phyloP scores from a whole-genome alignment of 2,329 filamentous ascomycete genomes.

The Calonectria multiphialidica region DNA sequence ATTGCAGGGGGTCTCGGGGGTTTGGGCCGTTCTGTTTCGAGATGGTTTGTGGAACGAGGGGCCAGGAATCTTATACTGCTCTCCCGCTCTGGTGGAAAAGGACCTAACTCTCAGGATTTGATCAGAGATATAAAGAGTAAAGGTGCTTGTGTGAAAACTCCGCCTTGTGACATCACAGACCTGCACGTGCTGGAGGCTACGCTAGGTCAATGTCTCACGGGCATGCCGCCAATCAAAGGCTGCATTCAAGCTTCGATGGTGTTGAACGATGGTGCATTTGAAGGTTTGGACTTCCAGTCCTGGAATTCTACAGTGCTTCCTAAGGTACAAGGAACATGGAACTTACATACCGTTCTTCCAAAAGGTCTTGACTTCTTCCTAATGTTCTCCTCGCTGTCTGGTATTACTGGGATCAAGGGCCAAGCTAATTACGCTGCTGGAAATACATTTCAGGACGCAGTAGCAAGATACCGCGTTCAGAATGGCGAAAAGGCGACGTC shows the following conservation, averaged over 20 bases:
- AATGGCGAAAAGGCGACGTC: too few relatives aligned
- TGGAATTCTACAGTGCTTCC: too few relatives aligned
- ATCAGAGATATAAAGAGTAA: neutral
- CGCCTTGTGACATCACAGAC: neutral
- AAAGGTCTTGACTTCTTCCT: too few relatives aligned
- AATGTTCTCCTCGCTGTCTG: too few relatives aligned
- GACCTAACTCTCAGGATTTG: neutral
- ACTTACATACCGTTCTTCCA: too few relatives aligned
- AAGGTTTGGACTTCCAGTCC: neutral
- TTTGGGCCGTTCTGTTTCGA: conserved; percentile 29
- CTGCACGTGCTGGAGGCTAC: neutral
- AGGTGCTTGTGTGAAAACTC: neutral
- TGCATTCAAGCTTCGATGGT: neutral
- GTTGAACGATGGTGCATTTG: neutral
- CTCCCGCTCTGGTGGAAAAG: conserved; percentile 27
- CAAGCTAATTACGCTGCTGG: too few relatives aligned
- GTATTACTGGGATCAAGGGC: too few relatives aligned
- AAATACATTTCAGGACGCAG: too few relatives aligned
- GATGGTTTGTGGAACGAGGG: conserved; percentile 32
- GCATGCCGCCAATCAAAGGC: neutral
- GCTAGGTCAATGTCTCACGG: neutral
- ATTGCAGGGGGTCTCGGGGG: conserved; percentile 37
- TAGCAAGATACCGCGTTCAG: too few relatives aligned
- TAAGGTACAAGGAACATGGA: too few relatives aligned
- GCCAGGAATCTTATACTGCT: conserved; percentile 45